Conservation (phyloP, 192 early-diverging fungal species). For the Podila verticillata region DNA sequence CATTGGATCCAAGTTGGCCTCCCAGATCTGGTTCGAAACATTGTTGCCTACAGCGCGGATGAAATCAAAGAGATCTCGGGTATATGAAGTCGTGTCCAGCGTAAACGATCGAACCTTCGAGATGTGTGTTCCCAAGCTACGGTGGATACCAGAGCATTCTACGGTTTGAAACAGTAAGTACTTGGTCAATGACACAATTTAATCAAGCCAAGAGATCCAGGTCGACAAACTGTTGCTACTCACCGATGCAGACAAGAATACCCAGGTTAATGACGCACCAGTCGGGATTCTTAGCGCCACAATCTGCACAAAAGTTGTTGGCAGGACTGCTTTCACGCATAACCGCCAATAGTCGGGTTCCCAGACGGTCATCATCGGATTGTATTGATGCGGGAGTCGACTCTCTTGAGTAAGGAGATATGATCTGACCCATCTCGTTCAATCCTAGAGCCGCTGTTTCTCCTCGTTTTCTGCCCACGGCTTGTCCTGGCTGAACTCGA, state of each 20-base stretch:
- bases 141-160: slow-evolving; percentile 79
- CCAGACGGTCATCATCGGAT: slow-evolving; percentile 9
- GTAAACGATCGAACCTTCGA: slow-evolving; percentile 77
- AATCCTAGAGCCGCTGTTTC: slow-evolving; percentile 31
- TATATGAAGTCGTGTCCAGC: slow-evolving; percentile 71
- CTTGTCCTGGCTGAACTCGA: slow-evolving; percentile 38
- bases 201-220: neutral
- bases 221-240: neutral
- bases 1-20: slow-evolving; percentile 50
- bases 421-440: slow-evolving; percentile 40
- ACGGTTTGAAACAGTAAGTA: neutral
- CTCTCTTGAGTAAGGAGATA: neutral
- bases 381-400: neutral
- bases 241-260: slow-evolving; percentile 74
- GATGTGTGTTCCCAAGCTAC: slow-evolving; percentile 76
- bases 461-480: slow-evolving; percentile 42
- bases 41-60: slow-evolving; percentile 70
- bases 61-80: slow-evolving; percentile 69
- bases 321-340: slow-evolving; percentile 48
- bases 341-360: slow-evolving; percentile 16
- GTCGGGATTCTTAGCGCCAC: slow-evolving; percentile 69
- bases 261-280: slow-evolving; percentile 80
- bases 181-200: neutral
- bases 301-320: slow-evolving; percentile 72
- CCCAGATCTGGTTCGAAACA: slow-evolving; percentile 73